A percentile compares a stretch with the other conserved stretches of the same genome.
phyloP scores from a whole-genome alignment of 768 basidiomycete genomes.

The Trametopsis cervina region DNA sequence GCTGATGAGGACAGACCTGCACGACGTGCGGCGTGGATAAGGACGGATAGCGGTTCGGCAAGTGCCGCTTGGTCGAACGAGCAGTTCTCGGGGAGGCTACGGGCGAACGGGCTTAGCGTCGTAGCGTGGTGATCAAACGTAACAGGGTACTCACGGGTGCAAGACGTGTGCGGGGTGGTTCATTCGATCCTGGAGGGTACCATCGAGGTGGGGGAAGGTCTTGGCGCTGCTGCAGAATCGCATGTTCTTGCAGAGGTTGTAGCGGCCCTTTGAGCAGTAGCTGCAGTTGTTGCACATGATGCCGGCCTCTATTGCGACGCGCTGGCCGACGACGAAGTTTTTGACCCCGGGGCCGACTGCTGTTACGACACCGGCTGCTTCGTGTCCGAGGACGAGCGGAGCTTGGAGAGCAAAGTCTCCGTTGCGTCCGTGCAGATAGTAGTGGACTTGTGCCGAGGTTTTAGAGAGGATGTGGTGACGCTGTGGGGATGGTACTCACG shows the following conservation, averaged over 20 bases:
- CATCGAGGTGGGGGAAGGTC: slow-evolving; percentile 89
- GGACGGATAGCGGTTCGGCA: slow-evolving; percentile 91
- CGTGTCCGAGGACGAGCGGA: slow-evolving; percentile 91
- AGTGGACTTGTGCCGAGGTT: slow-evolving; percentile 58
- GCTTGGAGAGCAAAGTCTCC: slow-evolving; percentile 84
- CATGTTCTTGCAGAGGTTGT: slow-evolving; percentile 90
- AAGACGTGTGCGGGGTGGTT: slow-evolving; percentile 84
- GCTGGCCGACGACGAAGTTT: slow-evolving; percentile 64
- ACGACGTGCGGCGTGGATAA: slow-evolving; percentile 55
- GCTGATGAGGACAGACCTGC: slow-evolving; percentile 35
- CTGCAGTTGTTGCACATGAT: slow-evolving; percentile 76
- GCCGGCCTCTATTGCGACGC: slow-evolving; percentile 92
- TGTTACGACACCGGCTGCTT: slow-evolving; percentile 82
- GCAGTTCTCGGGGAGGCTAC: slow-evolving; percentile 67
- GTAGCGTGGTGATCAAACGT: slow-evolving; percentile 4
- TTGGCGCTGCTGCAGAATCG: slow-evolving; percentile 88
- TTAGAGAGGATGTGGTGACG: slow-evolving; percentile 10
- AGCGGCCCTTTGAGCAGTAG: slow-evolving; percentile 68
- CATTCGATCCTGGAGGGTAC: slow-evolving; percentile 82
- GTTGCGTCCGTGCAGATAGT: slow-evolving; percentile 84
- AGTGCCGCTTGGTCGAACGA: slow-evolving; percentile 79
- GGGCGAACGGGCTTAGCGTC: background rate
- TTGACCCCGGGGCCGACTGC: slow-evolving; percentile 72
- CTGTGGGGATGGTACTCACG: slow-evolving; percentile 35
- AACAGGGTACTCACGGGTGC: slow-evolving; percentile 62